phyloP scores from a whole-genome alignment of 345 rosid species.

The Gossypium turneri region DNA sequence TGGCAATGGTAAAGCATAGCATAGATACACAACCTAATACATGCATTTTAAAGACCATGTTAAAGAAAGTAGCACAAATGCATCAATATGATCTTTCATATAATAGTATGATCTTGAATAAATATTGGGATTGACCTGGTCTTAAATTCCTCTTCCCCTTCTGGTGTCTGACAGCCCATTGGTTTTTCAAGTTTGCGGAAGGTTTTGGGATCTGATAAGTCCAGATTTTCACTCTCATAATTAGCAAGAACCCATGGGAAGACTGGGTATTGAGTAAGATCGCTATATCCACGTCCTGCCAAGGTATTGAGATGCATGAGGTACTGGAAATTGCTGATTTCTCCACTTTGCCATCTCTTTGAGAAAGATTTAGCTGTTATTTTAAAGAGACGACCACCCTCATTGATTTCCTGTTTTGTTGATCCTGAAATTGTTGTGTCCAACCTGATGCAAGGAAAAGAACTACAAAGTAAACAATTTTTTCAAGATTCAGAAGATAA shows the following conservation, averaged over 20 bases:
- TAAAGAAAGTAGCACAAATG: neutral
- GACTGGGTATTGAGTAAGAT: slow-evolving; percentile 98
- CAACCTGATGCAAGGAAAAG: slow-evolving; percentile 52
- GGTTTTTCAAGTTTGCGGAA: slow-evolving; percentile 94
- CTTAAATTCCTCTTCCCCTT: slow-evolving; percentile 95
- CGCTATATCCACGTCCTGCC: slow-evolving; percentile 99
- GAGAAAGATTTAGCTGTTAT: slow-evolving; percentile 94
- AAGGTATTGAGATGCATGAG: slow-evolving; percentile 98
- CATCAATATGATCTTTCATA: slow-evolving; percentile 1
- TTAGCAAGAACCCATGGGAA: slow-evolving; percentile 99
- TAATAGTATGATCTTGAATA: neutral
- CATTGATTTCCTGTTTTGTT: slow-evolving; percentile 80
- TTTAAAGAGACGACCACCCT: slow-evolving; percentile 91
- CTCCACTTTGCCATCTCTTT: slow-evolving; percentile 99
- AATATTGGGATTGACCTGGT: slow-evolving; percentile 57
- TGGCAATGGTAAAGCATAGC: neutral
- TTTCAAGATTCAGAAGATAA: slow-evolving; percentile 18
- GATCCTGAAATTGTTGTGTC: slow-evolving; percentile 96
- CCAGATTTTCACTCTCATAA: slow-evolving; percentile 84
- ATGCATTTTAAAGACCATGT: neutral
- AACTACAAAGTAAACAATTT: slow-evolving; percentile 19
- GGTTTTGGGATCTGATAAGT: slow-evolving; percentile 76
- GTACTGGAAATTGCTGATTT: slow-evolving; percentile 98
- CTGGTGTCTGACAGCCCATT: slow-evolving; percentile 98
- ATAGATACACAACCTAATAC: neutral